phyloP scores from a whole-genome alignment of 805 yeast species.

The Jamesozyma gamospora region DNA sequence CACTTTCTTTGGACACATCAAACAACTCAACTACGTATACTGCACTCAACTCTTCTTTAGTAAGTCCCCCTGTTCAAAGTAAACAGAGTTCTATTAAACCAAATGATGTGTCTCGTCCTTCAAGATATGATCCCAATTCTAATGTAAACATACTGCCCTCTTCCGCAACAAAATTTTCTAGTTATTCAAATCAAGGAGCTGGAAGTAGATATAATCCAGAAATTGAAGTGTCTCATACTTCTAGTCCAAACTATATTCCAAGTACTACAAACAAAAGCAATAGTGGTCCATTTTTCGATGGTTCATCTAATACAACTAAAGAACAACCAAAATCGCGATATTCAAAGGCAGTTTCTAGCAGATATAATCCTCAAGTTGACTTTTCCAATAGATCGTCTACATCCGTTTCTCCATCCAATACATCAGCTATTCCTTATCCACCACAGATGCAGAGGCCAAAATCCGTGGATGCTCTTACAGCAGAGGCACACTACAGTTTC shows the following conservation, averaged over 20 bases:
- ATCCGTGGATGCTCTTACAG: constrained; percentile 7
- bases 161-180: not conserved
- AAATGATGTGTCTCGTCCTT: constrained; percentile 10
- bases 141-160: constrained; percentile 10
- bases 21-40: not conserved
- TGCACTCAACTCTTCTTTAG: not conserved
- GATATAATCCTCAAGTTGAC: constrained; percentile 19
- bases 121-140: constrained; percentile 24
- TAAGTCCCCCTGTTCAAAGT: not conserved
- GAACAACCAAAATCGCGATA: constrained; percentile 6
- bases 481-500: constrained; percentile 1
- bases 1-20: not conserved
- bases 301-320: not conserved
- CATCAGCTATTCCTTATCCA: not conserved
- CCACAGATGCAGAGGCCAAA: constrained; percentile 15
- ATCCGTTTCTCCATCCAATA: not conserved
- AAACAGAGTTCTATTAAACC: not conserved
- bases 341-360: constrained; percentile 13
- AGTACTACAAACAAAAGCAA: not conserved
- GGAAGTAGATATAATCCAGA: constrained; percentile 25
- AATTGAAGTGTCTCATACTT: not conserved
- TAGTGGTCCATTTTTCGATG: not conserved
- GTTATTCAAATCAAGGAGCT: constrained; percentile 5
- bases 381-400: not conserved
- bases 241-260: not conserved